Evolutionary conservation across 805 yeast species (phyloP), one percentile per base, ranked within the genome.

Genomic region (Starmerella floricola): DNA sequence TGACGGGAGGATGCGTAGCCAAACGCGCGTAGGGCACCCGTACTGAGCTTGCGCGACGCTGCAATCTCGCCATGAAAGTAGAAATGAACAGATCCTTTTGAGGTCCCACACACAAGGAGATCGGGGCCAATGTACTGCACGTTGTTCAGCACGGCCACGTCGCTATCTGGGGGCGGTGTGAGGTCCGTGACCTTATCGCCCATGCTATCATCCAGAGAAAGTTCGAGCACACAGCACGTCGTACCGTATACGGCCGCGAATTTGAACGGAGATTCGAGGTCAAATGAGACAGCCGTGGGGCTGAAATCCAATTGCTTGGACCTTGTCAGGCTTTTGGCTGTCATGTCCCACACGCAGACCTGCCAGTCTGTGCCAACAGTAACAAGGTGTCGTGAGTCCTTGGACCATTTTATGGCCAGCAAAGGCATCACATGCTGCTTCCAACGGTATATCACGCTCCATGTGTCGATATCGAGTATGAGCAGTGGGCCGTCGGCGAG

Each of bases 291-390:
- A 6, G 34, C 35, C 12, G 13, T 30, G 17, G 46, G 46, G 21
- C 27, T 11, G 30, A 41, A 34, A 17, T 32, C 46, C 30, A 47
- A 44, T 32, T 47, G 40, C 17, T 24, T 31, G 8, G 26, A 11
- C 13, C n/a, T 11, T n/a, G 26, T 20, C 12, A 39, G 36, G 8
- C 21, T 6, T 15, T 35, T 26, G 28, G 17, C 15, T 2, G 6
- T 12, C 21, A 33, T 16, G 30, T 44, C 41, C 52, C 52, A 49
- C 13, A 41, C 26, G 23, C 44, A 38, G 26, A 37, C 31, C n/a
- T 21, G 34, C 52, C 52, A 49, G 35, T 49, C 52, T 11, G 6
- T 19, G 19, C 49, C 46, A 12, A 41, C 42, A 10, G 45, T 40
- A 18, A 45, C 29, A n/a, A 49, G 21, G n/a, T 15, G n/a, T 8